Conservation (phyloP, 1,284 basidiomycete genomes). For the Ganoderma sinense region DNA sequence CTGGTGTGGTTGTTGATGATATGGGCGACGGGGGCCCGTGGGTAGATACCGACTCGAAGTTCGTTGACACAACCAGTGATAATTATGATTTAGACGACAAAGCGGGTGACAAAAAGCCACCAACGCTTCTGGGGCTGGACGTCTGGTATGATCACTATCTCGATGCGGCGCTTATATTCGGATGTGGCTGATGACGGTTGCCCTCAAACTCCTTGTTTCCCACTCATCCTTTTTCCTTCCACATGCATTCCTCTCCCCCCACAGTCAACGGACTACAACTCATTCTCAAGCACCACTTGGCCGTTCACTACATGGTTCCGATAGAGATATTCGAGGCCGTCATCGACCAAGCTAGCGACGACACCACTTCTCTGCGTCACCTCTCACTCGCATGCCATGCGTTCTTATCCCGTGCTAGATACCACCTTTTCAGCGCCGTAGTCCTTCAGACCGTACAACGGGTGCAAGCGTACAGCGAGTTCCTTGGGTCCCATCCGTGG, state of each 20-base stretch:
- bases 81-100: no score
- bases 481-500: neutral
- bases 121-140: no score
- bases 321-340: neutral
- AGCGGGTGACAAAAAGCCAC: no score
- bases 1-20: no score
- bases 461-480: neutral
- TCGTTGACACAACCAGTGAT: no score
- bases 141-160: no score
- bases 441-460: neutral
- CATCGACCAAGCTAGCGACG: neutral
- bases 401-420: neutral
- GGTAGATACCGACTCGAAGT: no score
- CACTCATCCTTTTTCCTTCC: no score
- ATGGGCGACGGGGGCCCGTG: no score
- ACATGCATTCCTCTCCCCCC: neutral
- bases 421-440: neutral
- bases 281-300: neutral
- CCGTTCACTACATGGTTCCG: neutral
- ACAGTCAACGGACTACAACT: neutral
- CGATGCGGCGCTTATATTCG: no score
- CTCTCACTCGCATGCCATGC: neutral
- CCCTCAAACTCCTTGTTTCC: no score
- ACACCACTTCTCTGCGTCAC: neutral
- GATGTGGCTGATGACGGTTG: no score